Evolutionary conservation across 495 filamentous ascomycete genomes (phyloP).

Genomic region (Xylaria bambusicola): DNA sequence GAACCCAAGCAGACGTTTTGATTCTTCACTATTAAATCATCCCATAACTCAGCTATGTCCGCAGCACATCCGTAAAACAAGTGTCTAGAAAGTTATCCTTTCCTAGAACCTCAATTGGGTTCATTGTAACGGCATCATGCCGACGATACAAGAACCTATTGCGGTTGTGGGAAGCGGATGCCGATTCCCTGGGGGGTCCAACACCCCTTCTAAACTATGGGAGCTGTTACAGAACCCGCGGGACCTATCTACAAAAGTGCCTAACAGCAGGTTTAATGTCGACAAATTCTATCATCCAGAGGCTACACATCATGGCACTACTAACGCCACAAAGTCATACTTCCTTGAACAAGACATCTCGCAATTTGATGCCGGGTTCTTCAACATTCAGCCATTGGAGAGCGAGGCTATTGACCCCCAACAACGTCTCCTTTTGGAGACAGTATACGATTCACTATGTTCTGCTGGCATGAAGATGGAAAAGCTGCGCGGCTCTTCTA

Average conservation of each 20-base stretch:
- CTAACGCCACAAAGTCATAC: conserved; percentile 36
- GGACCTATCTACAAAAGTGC: conserved; percentile 51
- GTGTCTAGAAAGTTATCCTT: no score
- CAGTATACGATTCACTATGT: not conserved
- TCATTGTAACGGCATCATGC: no score
- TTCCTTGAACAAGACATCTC: conserved; percentile 45
- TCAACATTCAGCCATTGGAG: conserved; percentile 56
- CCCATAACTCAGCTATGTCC: no score
- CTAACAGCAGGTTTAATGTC: conserved; percentile 62
- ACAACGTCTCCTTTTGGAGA: conserved; percentile 20
- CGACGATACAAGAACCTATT: conserved; percentile 33
- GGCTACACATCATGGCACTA: conserved; percentile 31
- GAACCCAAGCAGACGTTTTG: no score
- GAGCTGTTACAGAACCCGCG: conserved; percentile 48
- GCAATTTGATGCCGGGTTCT: conserved; percentile 54
- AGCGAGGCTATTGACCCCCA: conserved; percentile 44
- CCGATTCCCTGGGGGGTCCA: conserved; percentile 55
- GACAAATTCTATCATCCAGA: conserved; percentile 66
- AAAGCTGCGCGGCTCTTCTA: not conserved
- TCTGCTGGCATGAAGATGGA: not conserved
- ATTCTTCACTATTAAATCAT: no score
- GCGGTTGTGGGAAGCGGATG: conserved; percentile 60
- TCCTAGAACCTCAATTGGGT: no score
- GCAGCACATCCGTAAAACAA: no score
- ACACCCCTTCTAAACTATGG: conserved; percentile 54